These are phyloP conservation scores for Spinellus fusiger DNA, from an alignment of 192 early-diverging fungal genomes.

Conservation along the genomic window DNA sequence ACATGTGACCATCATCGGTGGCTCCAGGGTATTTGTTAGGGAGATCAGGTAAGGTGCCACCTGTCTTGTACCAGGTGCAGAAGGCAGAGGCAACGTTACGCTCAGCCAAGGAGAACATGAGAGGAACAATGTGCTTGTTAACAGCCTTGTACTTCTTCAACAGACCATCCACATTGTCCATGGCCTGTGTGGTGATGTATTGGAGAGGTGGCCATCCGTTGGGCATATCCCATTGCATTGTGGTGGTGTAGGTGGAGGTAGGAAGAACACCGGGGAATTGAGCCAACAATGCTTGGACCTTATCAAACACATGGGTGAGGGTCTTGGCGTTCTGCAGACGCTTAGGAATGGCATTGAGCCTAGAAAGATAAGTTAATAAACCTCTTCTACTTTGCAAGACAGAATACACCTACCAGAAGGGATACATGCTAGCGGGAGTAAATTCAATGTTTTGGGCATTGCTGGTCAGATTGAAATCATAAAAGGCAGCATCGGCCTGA, in stretches of 20 bases:
- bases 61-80: conserved; percentile 65
- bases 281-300: conserved; percentile 23
- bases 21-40: conserved; percentile 29
- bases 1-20: conserved; percentile 61
- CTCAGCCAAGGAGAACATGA: conserved; percentile 34
- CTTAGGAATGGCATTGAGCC: conserved; percentile 20
- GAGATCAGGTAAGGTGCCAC: conserved; percentile 49
- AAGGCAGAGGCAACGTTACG: conserved; percentile 50
- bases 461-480: conserved; percentile 52
- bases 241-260: conserved; percentile 47
- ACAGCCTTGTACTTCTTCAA: conserved; percentile 2
- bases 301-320: conserved; percentile 35
- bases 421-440: conserved; percentile 51
- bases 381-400: conserved; percentile 5
- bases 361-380: too few relatives aligned
- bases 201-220: conserved; percentile 65
- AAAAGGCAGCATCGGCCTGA: conserved; percentile 34
- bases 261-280: conserved; percentile 57
- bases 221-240: conserved; percentile 72
- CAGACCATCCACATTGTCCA: conserved; percentile 24
- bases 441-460: conserved; percentile 23
- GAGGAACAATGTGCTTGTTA: not conserved
- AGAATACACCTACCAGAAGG: conserved; percentile 50
- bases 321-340: conserved; percentile 16
- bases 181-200: conserved; percentile 48